Evolutionary conservation across 1,139 yeast species (phyloP), one percentile per base, ranked within the genome.

Genomic region (Saccharomycopsis crataegensis): DNA sequence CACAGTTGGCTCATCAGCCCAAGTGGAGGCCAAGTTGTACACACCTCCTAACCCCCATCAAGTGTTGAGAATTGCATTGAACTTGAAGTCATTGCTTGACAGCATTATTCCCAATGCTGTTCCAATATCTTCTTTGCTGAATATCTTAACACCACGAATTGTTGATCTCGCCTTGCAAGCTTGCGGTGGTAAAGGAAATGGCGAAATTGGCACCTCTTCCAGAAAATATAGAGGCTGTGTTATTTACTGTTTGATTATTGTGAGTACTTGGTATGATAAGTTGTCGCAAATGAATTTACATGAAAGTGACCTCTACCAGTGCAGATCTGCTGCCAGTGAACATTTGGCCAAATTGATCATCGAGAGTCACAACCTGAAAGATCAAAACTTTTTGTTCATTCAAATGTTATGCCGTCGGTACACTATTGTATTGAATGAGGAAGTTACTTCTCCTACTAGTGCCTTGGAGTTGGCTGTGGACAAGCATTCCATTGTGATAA

Each of bases 401-500:
- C 84, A 86, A 45, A 77, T 89, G 81, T 73, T 89, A 47, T 84
- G 94, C 65, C 90, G 85, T 62, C 74, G 95, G 38, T 89, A 83
- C 68, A 71, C 80, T 33, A 82, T 88, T 59, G 78, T 77, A 59
- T 71, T 84, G 50, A 79, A 82, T 62, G 87, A 82, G 51, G 74
- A 67, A 34, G 90, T 84, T 61, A 67, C 82, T 2, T 70, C 65
- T 7, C 91, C 95, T 0, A 70, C 75, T 16, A 83, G 80, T 66
- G 95, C 90, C 0, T 71, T 89, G 61, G 96, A 89, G 64, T 66
- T 87, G 63, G 96, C 96, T 0, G 90, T 87, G 34, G 96, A 89
- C 65, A 80, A 83, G 79, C 96, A 88, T 62, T 80, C 87, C 8
- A 84, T 91, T 12, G 74, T 77, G 14, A 82, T 88, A 17, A 86